A percentile compares a stretch with the other conserved stretches of the same genome.
Conservation (phyloP, 768 basidiomycete species). For the Trametes cingulata region DNA sequence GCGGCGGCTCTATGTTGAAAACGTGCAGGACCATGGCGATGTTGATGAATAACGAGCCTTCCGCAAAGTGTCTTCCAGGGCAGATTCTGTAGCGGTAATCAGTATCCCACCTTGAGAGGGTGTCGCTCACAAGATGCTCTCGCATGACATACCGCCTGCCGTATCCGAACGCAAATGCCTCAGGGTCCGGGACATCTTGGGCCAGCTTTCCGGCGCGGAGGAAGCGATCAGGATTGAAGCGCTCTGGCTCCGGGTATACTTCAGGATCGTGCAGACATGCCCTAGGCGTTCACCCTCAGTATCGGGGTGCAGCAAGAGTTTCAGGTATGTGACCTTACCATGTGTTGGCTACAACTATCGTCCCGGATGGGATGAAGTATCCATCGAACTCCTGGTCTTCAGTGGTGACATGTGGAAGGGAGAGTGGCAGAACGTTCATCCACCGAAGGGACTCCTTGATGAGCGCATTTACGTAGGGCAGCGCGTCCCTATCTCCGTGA, state of each 20-base stretch:
- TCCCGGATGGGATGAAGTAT: slow-evolving; percentile 24
- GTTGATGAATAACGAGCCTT: slow-evolving; percentile 15
- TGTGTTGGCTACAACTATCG: slow-evolving; percentile 25
- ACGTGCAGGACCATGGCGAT: slow-evolving; percentile 18
- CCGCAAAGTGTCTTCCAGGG: slow-evolving; percentile 19
- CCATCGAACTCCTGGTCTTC: slow-evolving; percentile 25
- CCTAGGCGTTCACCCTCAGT: neutral
- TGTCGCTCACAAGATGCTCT: neutral
- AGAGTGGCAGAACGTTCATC: slow-evolving; percentile 1
- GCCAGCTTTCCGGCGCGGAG: slow-evolving; percentile 58
- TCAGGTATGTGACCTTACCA: slow-evolving; percentile 15
- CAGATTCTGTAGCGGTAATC: slow-evolving; percentile 13
- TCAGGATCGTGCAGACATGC: slow-evolving; percentile 80
- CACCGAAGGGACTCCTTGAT: slow-evolving; percentile 8
- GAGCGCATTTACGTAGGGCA: slow-evolving; percentile 8
- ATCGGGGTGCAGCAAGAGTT: too few relatives aligned
- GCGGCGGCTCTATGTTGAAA: slow-evolving; percentile 19
- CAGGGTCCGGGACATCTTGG: slow-evolving; percentile 37
- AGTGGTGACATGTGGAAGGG: slow-evolving; percentile 31
- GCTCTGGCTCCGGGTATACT: slow-evolving; percentile 85
- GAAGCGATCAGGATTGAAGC: slow-evolving; percentile 82
- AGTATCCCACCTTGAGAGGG: neutral
- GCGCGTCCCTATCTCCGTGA: neutral
- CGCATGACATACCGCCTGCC: slow-evolving; percentile 21
- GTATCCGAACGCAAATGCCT: slow-evolving; percentile 28